These are phyloP conservation scores for Dactylellina haptotyla DNA, from an alignment of 2,329 filamentous ascomycete genomes.

Conservation along the genomic window DNA sequence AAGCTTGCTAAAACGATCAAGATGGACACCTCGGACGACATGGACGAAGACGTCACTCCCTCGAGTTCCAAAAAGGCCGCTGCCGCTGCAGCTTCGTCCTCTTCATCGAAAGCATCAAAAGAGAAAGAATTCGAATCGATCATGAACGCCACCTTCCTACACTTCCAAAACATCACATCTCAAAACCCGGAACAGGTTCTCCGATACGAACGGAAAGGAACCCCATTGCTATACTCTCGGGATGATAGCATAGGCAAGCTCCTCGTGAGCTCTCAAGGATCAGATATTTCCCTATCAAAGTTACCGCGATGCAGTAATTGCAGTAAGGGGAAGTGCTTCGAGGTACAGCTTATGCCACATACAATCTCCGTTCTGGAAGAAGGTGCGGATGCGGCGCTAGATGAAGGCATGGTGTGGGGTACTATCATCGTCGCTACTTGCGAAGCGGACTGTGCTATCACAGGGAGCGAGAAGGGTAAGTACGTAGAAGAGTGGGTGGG, in stretches of 20 bases:
- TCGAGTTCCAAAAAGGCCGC: slow-evolving; percentile 56
- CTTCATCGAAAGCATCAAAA: slow-evolving; percentile 70
- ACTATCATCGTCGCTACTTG: slow-evolving; percentile 90
- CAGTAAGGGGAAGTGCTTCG: slow-evolving; percentile 79
- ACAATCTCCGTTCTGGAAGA: slow-evolving; percentile 88
- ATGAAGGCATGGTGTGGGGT: slow-evolving; percentile 97
- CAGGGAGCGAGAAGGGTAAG: slow-evolving; percentile 71
- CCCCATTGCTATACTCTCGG: slow-evolving; percentile 82
- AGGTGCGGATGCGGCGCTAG: slow-evolving; percentile 71
- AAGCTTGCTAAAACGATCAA: slow-evolving; percentile 64
- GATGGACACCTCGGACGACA: slow-evolving; percentile 61
- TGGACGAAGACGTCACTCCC: slow-evolving; percentile 60
- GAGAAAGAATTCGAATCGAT: slow-evolving; percentile 74
- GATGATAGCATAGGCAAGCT: slow-evolving; percentile 77
- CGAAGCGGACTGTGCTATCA: slow-evolving; percentile 76
- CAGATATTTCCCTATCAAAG: slow-evolving; percentile 60
- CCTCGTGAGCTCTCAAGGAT: slow-evolving; percentile 63
- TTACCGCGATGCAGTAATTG: slow-evolving; percentile 83
- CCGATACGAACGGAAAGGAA: slow-evolving; percentile 79
- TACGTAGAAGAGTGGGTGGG: slow-evolving; percentile 97
- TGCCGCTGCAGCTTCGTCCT: slow-evolving; percentile 58
- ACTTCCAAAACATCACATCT: slow-evolving; percentile 78
- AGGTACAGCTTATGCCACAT: slow-evolving; percentile 90
- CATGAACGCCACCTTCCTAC: slow-evolving; percentile 80
- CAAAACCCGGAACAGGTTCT: slow-evolving; percentile 87